Percentiles rank a stretch among this genome's conserved stretches.
phyloP scores from a whole-genome alignment of 2,329 filamentous ascomycete species.

The Curvularia eragrostidis region DNA sequence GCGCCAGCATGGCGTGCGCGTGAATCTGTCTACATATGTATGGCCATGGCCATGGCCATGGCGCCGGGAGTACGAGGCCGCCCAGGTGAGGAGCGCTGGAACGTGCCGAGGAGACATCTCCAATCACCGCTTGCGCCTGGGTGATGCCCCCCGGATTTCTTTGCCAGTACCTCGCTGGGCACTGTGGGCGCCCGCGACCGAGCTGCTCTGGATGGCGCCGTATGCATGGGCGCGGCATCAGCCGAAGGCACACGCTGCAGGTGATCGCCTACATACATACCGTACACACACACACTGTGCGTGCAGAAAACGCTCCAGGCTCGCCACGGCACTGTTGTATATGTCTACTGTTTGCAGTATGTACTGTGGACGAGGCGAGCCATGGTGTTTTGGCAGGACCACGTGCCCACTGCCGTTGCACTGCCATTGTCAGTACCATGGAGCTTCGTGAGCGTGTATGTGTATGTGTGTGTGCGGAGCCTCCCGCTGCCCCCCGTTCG shows the following conservation, averaged over 20 bases:
- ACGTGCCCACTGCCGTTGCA: not conserved
- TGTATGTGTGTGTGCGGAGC: too few species aligned
- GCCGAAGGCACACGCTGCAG: constrained; percentile 23
- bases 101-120: constrained; percentile 36
- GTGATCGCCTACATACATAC: too few species aligned
- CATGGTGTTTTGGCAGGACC: too few species aligned
- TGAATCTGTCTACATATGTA: not conserved
- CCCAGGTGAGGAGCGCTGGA: constrained; percentile 35
- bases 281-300: constrained; percentile 9
- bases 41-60: too few species aligned
- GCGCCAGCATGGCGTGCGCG: constrained; percentile 8
- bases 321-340: constrained; percentile 1
- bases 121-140: constrained; percentile 34
- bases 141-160: constrained; percentile 29
- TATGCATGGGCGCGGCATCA: constrained; percentile 31
- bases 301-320: constrained; percentile 8
- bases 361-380: too few species aligned
- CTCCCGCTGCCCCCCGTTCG: too few species aligned
- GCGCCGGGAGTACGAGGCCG: constrained; percentile 17
- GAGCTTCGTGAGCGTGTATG: too few species aligned
- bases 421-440: not conserved
- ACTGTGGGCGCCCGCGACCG: constrained; percentile 20
- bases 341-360: too few species aligned
- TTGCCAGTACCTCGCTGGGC: constrained; percentile 11
- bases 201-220: constrained; percentile 28